Evolutionary conservation across 2,329 filamentous ascomycete genomes (phyloP), one percentile per base, ranked within the genome.

Genomic region (Myriosclerotinia scirpicola): DNA sequence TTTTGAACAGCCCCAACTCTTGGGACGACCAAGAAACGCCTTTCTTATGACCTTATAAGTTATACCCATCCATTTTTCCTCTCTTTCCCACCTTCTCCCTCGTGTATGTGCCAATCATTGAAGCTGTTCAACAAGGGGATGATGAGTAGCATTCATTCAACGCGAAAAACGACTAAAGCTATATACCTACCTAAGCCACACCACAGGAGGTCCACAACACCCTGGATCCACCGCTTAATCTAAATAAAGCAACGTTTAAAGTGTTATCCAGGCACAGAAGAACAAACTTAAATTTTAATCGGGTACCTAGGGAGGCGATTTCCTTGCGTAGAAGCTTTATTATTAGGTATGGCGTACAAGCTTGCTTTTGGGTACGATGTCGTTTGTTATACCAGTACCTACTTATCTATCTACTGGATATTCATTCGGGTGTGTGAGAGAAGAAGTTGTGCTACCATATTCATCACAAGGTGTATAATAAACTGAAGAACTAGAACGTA

Each of bases 171-270:
- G 30, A 34, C 30, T 5, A 44, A 55, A 54, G 50, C 22, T 44
- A 6, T 34, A 54, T 55, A 26, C 26, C 26, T 26, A 26, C 26
- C 26, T 26, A 48, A 64, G 62, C 62, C 62, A 64, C 62, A 64
- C 62, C 26, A 26, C 26, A 26, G n/a, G n/a, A 26, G 26, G 2
- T 26, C 26, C 26, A 26, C 26, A 26, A 40, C 30, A 46, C 44
- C 44, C n/a, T 42, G 0, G 52, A 64, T 20, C 52, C 53, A 56
- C 53, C 38, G 6, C 1, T 0, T 50, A 30, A 64, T 64, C 62
- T 64, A 64, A 56, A 64, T 64, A 64, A 64, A 58, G 62, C 30
- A 56, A 50, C 62, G 56, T 48, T 48, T 44, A 22, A 22, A 55
- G 14, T 48, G 20, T 38, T 54, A 40, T 64, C 50, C 61, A 42